Evolutionary conservation across 2,329 filamentous ascomycete genomes (phyloP).

Genomic region (Chalaropsis ovoidea): DNA sequence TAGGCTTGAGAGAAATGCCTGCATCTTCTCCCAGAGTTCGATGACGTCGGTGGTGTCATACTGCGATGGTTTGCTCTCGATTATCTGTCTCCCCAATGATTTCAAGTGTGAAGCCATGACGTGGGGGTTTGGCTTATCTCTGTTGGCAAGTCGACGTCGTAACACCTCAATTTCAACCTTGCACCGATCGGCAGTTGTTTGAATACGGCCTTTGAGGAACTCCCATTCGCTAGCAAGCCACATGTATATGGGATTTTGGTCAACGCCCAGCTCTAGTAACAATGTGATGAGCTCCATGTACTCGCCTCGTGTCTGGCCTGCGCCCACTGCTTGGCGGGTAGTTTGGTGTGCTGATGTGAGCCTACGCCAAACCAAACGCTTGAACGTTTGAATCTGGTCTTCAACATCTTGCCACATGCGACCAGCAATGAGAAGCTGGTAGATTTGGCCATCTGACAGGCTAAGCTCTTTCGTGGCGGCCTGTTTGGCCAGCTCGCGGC

Average conservation of each 20-base stretch:
- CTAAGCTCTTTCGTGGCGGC: conserved; percentile 39
- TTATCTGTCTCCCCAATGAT: conserved; percentile 56
- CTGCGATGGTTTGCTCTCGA: conserved; percentile 50
- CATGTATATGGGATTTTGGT: conserved; percentile 92
- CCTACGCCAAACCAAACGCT: conserved; percentile 77
- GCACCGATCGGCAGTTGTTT: conserved; percentile 68
- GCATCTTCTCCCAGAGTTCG: conserved; percentile 86
- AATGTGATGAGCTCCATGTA: conserved; percentile 86
- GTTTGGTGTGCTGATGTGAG: conserved; percentile 58
- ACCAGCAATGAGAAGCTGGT: conserved; percentile 77
- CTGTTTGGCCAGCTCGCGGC: conserved; percentile 55
- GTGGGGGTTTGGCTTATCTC: conserved; percentile 59
- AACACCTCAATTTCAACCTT: conserved; percentile 88
- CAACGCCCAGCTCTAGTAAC: conserved; percentile 83
- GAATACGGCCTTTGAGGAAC: conserved; percentile 77
- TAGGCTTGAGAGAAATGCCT: conserved; percentile 61
- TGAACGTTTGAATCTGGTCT: conserved; percentile 75
- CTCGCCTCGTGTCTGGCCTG: conserved; percentile 58
- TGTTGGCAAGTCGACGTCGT: conserved; percentile 65
- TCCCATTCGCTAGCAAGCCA: conserved; percentile 89
- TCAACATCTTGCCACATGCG: conserved; percentile 94
- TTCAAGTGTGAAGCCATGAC: conserved; percentile 66
- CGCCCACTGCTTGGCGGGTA: conserved; percentile 40
- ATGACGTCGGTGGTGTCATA: conserved; percentile 73
- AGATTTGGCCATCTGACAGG: conserved; percentile 67